Percentiles rank a stretch among this genome's conserved stretches.
Conservation (phyloP, 2,329 filamentous ascomycete genomes). For the Phialophora macrospora region DNA sequence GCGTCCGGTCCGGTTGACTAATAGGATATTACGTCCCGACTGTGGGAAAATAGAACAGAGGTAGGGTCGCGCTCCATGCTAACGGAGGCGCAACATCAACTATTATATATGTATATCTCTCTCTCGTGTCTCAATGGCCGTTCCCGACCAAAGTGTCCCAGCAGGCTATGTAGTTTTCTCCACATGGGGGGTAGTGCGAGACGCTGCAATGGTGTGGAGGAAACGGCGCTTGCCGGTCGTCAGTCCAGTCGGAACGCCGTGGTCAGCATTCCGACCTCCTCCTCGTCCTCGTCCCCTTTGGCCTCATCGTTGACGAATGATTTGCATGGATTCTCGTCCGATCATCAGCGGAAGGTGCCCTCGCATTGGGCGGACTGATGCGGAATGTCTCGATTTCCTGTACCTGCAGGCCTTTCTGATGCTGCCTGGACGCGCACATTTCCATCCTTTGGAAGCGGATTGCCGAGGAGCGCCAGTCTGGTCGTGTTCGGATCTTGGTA, state of each 20-base stretch:
- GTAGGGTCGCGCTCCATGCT: not conserved
- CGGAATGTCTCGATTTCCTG: not conserved
- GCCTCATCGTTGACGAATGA: not conserved
- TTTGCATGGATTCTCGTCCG: not conserved
- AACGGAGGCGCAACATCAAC: not conserved
- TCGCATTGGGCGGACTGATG: too few species aligned
- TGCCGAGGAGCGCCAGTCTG: not conserved
- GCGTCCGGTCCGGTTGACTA: not conserved
- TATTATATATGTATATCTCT: not conserved
- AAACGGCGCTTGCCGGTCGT: not conserved
- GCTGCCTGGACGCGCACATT: not conserved
- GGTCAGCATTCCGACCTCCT: not conserved
- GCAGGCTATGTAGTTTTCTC: not conserved
- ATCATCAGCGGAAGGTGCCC: not conserved
- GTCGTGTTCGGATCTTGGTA: not conserved
- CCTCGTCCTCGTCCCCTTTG: not conserved
- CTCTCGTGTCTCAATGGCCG: not conserved
- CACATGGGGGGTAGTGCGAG: not conserved
- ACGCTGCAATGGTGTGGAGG: not conserved
- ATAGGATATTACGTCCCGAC: not conserved
- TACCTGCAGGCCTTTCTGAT: not conserved
- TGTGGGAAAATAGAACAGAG: not conserved
- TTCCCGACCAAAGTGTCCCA: not conserved
- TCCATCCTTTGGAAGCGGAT: not conserved
- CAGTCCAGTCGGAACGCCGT: not conserved